Conservation (phyloP, 768 basidiomycete genomes). For the Tulasnella sp. region DNA sequence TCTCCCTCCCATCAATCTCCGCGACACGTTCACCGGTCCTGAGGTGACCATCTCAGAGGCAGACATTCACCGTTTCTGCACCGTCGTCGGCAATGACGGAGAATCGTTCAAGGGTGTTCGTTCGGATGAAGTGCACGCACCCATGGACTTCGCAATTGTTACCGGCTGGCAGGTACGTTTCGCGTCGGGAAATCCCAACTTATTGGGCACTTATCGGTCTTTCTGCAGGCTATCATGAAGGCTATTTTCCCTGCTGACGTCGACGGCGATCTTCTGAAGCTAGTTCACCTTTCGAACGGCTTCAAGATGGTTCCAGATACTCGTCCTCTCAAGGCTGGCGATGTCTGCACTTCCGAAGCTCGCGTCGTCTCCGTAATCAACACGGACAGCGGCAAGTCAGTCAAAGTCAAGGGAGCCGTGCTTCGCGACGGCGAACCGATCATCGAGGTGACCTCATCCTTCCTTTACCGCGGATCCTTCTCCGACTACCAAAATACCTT, state of each 20-base stretch:
- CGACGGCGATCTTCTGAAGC: conserved; percentile 91
- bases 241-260: conserved; percentile 90
- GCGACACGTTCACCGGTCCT: conserved; percentile 79
- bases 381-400: conserved; percentile 86
- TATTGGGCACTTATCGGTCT: conserved; percentile 13
- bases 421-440: conserved; percentile 72
- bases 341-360: conserved; percentile 86
- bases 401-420: conserved; percentile 83
- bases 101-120: conserved; percentile 83
- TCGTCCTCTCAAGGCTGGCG: conserved; percentile 72
- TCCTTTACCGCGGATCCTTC: conserved; percentile 96
- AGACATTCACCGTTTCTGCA: conserved; percentile 81
- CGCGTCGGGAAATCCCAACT: not conserved
- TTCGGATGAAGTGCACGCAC: conserved; percentile 66
- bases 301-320: conserved; percentile 85
- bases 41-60: conserved; percentile 72
- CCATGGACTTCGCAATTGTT: conserved; percentile 99
- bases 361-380: conserved; percentile 87
- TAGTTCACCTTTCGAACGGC: conserved; percentile 96
- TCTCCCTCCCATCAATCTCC: conserved; percentile 74
- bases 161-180: conserved; percentile 90
- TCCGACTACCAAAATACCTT: conserved; percentile 94
- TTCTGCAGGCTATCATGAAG: conserved; percentile 89
- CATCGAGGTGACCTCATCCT: conserved; percentile 90
- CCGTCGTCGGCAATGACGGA: conserved; percentile 88